phyloP scores from a whole-genome alignment of 306 rosid genomes.

The Alnus glutinosa region DNA sequence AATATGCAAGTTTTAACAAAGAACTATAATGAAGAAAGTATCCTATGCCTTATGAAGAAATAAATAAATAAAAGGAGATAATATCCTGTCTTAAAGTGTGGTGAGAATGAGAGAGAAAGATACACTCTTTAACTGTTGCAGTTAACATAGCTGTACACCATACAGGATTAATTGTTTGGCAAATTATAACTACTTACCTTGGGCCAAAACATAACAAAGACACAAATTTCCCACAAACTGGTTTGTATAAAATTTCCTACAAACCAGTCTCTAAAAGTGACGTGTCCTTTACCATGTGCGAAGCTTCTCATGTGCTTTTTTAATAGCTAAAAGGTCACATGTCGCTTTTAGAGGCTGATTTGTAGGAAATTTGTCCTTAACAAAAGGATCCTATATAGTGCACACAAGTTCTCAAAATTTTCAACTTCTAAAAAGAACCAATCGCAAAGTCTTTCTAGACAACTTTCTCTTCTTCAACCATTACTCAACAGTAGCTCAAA shows the following conservation, averaged over 20 bases:
- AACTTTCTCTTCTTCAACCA: neutral
- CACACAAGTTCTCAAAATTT: neutral
- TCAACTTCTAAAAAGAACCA: neutral
- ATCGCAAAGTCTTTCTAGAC: neutral
- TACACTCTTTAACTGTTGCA: neutral
- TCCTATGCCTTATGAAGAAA: neutral
- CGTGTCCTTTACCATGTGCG: too few species aligned
- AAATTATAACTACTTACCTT: neutral
- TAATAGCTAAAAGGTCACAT: too few species aligned
- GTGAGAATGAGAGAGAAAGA: neutral
- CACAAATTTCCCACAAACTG: too few species aligned
- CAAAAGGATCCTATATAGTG: neutral
- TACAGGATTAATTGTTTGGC: neutral
- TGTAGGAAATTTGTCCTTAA: neutral
- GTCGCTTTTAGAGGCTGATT: too few species aligned
- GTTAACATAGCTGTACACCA: neutral
- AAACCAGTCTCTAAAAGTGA: too few species aligned
- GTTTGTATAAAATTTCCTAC: too few species aligned
- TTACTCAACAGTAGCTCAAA: neutral
- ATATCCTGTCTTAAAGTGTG: neutral
- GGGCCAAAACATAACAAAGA: neutral
- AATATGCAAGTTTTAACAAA: conserved; percentile 21
- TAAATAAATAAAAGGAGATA: neutral
- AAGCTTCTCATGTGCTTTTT: too few species aligned
- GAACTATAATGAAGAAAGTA: neutral